Percentiles rank a stretch among this genome's conserved stretches.
Evolutionary conservation across 805 yeast genomes (phyloP).

Genomic region (Wickerhamomyces silvicola): DNA sequence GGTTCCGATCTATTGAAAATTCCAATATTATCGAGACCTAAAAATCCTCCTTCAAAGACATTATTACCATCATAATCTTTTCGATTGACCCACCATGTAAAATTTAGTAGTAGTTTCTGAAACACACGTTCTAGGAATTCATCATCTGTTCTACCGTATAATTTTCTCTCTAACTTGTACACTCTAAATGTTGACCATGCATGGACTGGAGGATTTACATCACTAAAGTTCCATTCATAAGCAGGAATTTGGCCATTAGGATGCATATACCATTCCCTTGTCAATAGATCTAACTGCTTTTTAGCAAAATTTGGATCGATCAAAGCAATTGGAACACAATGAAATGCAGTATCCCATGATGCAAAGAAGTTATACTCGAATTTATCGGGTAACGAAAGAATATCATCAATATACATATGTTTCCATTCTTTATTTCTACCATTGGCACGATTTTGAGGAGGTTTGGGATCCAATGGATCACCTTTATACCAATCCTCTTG

Average conservation of each 20-base stretch:
- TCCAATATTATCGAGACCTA: slow-evolving; percentile 91
- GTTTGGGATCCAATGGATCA: slow-evolving; percentile 75
- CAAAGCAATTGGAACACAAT: slow-evolving; percentile 88
- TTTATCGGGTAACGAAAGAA: slow-evolving; percentile 85
- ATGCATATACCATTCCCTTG: slow-evolving; percentile 96
- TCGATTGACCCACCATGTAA: slow-evolving; percentile 97
- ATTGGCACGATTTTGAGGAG: slow-evolving; percentile 73
- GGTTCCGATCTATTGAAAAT: slow-evolving; percentile 90
- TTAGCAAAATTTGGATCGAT: slow-evolving; percentile 90
- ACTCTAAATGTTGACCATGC: slow-evolving; percentile 92
- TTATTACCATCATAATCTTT: slow-evolving; percentile 83
- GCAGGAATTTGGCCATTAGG: slow-evolving; percentile 98
- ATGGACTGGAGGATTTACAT: slow-evolving; percentile 96
- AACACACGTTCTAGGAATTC: slow-evolving; percentile 86
- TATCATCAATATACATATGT: slow-evolving; percentile 81
- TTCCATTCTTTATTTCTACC: slow-evolving; percentile 89
- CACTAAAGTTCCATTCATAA: slow-evolving; percentile 92
- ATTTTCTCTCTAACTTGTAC: slow-evolving; percentile 78
- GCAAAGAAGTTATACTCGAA: slow-evolving; percentile 97
- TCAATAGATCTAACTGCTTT: slow-evolving; percentile 74
- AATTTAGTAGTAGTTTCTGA: slow-evolving; percentile 82
- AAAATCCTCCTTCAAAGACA: slow-evolving; percentile 89
- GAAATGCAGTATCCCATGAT: slow-evolving; percentile 96
- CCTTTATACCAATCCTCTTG: slow-evolving; percentile 85
- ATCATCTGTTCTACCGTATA: slow-evolving; percentile 76